Conservation (phyloP, 495 filamentous ascomycete genomes). For the Alectoria sarmentosa region DNA sequence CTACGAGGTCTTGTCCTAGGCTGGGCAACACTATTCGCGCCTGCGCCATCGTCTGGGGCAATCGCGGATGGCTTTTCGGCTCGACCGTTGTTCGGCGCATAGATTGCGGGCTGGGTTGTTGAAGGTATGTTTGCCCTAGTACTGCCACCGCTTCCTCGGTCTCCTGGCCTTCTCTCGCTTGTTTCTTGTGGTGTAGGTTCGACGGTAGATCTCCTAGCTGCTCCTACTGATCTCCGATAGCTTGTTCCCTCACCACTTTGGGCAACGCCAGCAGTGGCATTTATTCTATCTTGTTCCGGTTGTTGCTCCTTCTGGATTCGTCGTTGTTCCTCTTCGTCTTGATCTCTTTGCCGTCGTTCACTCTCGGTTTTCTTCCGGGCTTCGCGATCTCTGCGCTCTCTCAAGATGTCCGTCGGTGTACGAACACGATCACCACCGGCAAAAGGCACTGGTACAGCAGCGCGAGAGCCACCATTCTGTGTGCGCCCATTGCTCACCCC, state of each 20-base stretch:
- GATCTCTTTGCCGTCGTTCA: conserved; percentile 42
- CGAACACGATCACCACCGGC: conserved; percentile 38
- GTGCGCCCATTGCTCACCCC: conserved; percentile 39
- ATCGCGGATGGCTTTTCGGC: conserved; percentile 2
- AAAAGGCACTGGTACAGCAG: conserved; percentile 39
- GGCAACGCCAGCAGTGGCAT: conserved; percentile 55
- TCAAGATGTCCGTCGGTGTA: conserved; percentile 69
- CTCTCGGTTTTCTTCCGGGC: conserved; percentile 50
- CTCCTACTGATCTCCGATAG: conserved; percentile 31
- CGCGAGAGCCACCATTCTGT: conserved; percentile 44
- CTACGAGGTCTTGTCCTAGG: conserved; percentile 24
- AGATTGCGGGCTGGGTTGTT: conserved; percentile 16
- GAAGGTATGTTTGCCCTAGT: conserved; percentile 9
- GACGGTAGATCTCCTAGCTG: conserved; percentile 18
- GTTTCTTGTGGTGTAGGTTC: conserved; percentile 16
- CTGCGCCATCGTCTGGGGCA: conserved; percentile 4
- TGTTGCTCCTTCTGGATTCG: conserved; percentile 46
- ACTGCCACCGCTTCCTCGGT: conserved; percentile 24
- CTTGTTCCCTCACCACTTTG: conserved; percentile 27
- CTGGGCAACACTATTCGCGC: conserved; percentile 14
- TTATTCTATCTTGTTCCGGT: conserved; percentile 42
- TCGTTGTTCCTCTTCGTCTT: conserved; percentile 46
- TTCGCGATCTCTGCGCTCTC: conserved; percentile 60
- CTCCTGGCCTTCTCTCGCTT: conserved; percentile 23
- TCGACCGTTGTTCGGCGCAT: conserved; percentile 13